phyloP scores from a whole-genome alignment of 2,329 filamentous ascomycete species.

The Pestalotiopsis fici region DNA sequence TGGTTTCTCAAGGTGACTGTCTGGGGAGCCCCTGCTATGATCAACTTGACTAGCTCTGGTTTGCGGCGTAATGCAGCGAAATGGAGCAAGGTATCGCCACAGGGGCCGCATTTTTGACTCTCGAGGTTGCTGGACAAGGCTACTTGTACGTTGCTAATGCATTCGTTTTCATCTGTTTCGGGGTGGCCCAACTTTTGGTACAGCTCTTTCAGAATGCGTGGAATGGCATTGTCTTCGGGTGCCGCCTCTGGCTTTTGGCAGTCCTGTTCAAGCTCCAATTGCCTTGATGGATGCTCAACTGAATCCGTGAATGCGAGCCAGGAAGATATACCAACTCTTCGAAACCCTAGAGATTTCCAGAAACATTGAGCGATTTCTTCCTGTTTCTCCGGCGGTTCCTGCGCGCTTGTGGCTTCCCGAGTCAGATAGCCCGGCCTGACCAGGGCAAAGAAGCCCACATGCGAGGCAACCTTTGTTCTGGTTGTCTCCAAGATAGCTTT shows the following conservation, averaged over 20 bases:
- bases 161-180: not conserved
- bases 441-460: conserved; percentile 18
- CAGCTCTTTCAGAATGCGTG: not conserved
- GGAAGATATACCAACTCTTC: conserved; percentile 30
- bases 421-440: conserved; percentile 17
- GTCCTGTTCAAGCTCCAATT: conserved; percentile 9
- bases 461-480: conserved; percentile 6
- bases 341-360: conserved; percentile 29
- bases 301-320: conserved; percentile 29
- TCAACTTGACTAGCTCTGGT: conserved; percentile 10
- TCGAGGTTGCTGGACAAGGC: not conserved
- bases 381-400: not conserved
- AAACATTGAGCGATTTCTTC: conserved; percentile 15
- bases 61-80: not conserved
- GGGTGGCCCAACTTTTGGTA: not conserved
- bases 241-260: not conserved
- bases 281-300: conserved; percentile 22
- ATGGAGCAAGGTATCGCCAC: conserved; percentile 2
- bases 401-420: not conserved
- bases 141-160: not conserved
- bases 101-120: not conserved
- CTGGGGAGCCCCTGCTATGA: conserved; percentile 10
- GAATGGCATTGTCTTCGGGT: not conserved
- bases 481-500: conserved; percentile 27
- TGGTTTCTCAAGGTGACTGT: conserved; percentile 20